Evolutionary conservation across 139 green algal genomes (phyloP).

Genomic region (Chlorella sorokiniana): DNA sequence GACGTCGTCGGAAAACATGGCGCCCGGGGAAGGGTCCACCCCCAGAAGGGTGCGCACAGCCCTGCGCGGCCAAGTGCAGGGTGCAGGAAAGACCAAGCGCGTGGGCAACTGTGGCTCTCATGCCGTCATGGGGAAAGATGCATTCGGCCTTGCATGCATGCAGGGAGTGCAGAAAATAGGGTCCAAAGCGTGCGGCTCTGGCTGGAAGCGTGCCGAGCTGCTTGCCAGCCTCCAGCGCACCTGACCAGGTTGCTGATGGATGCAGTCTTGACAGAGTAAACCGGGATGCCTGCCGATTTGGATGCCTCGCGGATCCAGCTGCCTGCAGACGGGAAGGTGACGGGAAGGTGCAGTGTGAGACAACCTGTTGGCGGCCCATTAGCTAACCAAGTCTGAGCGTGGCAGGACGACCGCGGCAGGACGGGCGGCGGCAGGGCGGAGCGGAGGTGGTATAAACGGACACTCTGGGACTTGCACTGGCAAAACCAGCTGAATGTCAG

Average conservation of each 20-base stretch:
- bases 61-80: not conserved
- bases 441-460: no score
- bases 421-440: no score
- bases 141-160: not conserved
- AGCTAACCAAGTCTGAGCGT: no score
- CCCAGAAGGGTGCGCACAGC: conserved; percentile 72
- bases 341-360: no score
- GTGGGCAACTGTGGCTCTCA: not conserved
- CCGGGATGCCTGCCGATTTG: conserved; percentile 54
- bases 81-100: not conserved
- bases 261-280: conserved; percentile 69
- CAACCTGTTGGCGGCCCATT: no score
- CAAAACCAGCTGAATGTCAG: no score
- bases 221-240: not conserved
- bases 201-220: not conserved
- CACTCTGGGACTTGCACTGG: no score
- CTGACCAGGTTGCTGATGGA: conserved; percentile 51
- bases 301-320: conserved; percentile 30
- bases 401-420: no score
- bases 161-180: no score
- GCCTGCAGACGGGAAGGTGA: no score
- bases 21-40: conserved; percentile 64
- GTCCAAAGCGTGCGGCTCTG: no score
- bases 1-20: conserved; percentile 18
- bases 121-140: no score